Base-by-base conservation (phyloP, 2,329 filamentous ascomycete species). In the Clonostachys rosea region DNA sequence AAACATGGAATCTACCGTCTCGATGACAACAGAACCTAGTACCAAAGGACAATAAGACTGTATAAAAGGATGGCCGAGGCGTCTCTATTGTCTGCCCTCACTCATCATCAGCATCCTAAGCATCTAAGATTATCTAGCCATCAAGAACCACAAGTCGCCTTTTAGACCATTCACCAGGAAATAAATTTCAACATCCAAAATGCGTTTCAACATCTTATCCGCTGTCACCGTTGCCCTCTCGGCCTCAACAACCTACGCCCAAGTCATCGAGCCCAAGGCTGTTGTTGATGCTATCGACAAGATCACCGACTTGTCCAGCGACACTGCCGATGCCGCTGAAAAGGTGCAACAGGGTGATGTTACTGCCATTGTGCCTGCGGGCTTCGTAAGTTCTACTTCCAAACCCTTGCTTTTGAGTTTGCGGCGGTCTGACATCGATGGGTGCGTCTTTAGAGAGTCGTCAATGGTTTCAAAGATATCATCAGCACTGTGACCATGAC, bases 221-320 rank as follows among this genome's bases (percentile, higher is more conserved):
- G 20, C 20, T 20, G 20, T 20, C 20, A 20, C 6, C 20, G 20
- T 20, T 20, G 20, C 20, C 4, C 20, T 20, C 20, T 20, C 20
- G 20, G 20, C 20, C 20, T 20, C 20, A 20, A 20, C 20, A 20
- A 20, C 20, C 20, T 20, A 7, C 20, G 20, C 20, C 20, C 20
- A 20, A 20, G 4, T 20, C 20, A 20, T 20, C 20, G 20, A 20
- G 20, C 20, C 20, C 20, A 20, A 20, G 20, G 20, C 20, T 42
- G 39, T 56, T 39, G 39, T 48, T 42, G 35, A 34, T 7, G 34
- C 45, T 35, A 46, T 57, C 42, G 20, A 50, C 16, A 42, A 45
- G 30, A 47, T 58, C 16, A 50, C 42, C 44, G 35, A 49, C 34
- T 6, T 50, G 10, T 53, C 55, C 17, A 10, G 10, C 12, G 42